These are phyloP conservation scores for Flaveria robusta DNA, from an alignment of 129 eudicot genomes.

Conservation along the genomic window DNA sequence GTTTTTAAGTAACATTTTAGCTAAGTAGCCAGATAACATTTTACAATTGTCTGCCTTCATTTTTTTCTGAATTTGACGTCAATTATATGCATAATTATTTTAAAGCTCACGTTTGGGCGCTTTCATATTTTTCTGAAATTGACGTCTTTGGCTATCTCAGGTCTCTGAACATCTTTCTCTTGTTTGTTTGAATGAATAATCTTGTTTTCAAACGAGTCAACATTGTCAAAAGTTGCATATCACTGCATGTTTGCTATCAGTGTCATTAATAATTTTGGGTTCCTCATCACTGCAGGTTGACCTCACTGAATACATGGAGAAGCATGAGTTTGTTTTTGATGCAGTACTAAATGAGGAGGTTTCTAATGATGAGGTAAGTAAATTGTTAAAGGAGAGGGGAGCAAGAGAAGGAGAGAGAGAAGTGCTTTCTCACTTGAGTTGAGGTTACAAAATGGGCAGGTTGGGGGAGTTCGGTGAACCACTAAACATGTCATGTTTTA, in stretches of 20 bases:
- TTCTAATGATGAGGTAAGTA: conserved; percentile 88
- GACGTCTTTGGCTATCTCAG: background rate
- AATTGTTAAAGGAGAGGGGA: background rate
- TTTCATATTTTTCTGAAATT: background rate
- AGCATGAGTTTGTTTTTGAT: conserved; percentile 97
- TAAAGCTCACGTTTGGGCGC: background rate
- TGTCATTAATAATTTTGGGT: background rate
- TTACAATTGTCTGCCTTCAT: background rate
- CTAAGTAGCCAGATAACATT: background rate
- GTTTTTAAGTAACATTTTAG: background rate
- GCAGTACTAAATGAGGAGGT: conserved; percentile 96
- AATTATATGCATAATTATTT: background rate
- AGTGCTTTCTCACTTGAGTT: too few relatives aligned
- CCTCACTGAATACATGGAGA: conserved; percentile 89
- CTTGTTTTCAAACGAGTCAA: conserved; percentile 2
- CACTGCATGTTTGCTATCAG: background rate
- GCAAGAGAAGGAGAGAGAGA: too few relatives aligned
- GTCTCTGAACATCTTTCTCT: background rate
- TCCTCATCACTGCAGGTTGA: conserved; percentile 65
- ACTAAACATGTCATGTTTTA: background rate
- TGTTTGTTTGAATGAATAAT: background rate
- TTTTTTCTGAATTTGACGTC: background rate
- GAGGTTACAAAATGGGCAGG: background rate
- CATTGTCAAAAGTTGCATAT: conserved; percentile 5
- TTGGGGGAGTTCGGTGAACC: background rate